Evolutionary conservation across 2,329 filamentous ascomycete genomes (phyloP).

Genomic region (Clarireedia sp.): DNA sequence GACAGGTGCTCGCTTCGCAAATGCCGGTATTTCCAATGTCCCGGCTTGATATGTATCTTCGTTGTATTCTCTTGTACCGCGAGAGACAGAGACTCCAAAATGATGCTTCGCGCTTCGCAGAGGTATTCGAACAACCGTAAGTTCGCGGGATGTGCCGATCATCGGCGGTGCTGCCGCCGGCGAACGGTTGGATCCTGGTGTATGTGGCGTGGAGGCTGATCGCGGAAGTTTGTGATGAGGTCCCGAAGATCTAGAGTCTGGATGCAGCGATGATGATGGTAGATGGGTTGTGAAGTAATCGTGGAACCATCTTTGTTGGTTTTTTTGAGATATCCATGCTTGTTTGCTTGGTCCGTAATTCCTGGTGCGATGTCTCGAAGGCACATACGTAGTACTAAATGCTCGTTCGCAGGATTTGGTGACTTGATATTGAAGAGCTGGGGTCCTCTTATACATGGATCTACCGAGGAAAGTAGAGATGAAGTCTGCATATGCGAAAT

Average conservation of each 20-base stretch:
- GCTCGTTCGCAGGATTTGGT: slow-evolving; percentile 6
- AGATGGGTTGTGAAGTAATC: slow-evolving; percentile 97
- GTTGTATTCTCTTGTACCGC: slow-evolving; percentile 81
- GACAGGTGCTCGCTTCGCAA: slow-evolving; percentile 74
- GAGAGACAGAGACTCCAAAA: slow-evolving; percentile 71
- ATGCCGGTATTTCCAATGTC: slow-evolving; percentile 86
- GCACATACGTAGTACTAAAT: slow-evolving; percentile 6
- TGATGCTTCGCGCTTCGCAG: slow-evolving; percentile 92
- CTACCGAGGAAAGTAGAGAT: slow-evolving; percentile 24
- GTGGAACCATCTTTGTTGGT: slow-evolving; percentile 52
- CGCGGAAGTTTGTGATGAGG: slow-evolving; percentile 81
- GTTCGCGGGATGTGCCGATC: slow-evolving; percentile 58
- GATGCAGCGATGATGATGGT: slow-evolving; percentile 85
- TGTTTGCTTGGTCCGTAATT: background rate
- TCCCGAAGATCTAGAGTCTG: slow-evolving; percentile 63
- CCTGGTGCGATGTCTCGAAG: slow-evolving; percentile 3
- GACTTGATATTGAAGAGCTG: background rate
- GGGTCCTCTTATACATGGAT: slow-evolving; percentile 1
- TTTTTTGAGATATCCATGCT: slow-evolving; percentile 4
- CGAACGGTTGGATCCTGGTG: slow-evolving; percentile 42
- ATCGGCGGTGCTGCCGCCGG: slow-evolving; percentile 52
- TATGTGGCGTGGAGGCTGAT: slow-evolving; percentile 74
- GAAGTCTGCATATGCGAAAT: slow-evolving; percentile 19
- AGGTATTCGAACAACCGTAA: slow-evolving; percentile 92
- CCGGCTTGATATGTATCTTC: slow-evolving; percentile 93